Conservation (phyloP, 805 yeast genomes). For the Myxozyma geophila region DNA sequence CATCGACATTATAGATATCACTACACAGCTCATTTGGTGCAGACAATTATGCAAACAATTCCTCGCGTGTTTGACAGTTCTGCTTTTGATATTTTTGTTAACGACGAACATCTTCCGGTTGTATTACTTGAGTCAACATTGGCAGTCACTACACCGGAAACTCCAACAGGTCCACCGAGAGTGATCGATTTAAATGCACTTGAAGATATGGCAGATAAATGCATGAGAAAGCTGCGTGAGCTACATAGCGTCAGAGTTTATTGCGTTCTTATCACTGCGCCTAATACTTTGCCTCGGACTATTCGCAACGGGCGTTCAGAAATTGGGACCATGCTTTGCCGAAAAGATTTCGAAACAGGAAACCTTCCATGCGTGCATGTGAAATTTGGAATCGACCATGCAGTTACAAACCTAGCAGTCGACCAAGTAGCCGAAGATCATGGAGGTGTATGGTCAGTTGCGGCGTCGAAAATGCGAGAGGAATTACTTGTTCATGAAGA, state of each 20-base stretch:
- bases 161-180: slow-evolving; percentile 39
- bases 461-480: slow-evolving; percentile 68
- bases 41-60: slow-evolving; percentile 79
- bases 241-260: slow-evolving; percentile 77
- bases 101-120: slow-evolving; percentile 80
- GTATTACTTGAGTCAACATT: slow-evolving; percentile 78
- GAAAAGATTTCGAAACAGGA: slow-evolving; percentile 76
- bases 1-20: slow-evolving; percentile 58
- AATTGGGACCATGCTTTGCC: slow-evolving; percentile 87
- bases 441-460: slow-evolving; percentile 86
- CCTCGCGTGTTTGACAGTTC: slow-evolving; percentile 86
- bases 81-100: slow-evolving; percentile 81
- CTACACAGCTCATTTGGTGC: slow-evolving; percentile 84
- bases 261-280: slow-evolving; percentile 79
- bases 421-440: slow-evolving; percentile 57
- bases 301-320: slow-evolving; percentile 85
- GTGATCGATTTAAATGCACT: slow-evolving; percentile 49
- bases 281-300: slow-evolving; percentile 82
- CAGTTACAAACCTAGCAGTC: slow-evolving; percentile 63
- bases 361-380: slow-evolving; percentile 77
- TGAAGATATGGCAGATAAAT: slow-evolving; percentile 55
- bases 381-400: slow-evolving; percentile 70
- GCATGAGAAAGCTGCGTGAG: slow-evolving; percentile 54
- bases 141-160: slow-evolving; percentile 47
- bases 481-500: slow-evolving; percentile 66